A percentile compares a stretch with the other conserved stretches of the same genome.
These are phyloP conservation scores for Fusarium algeriense DNA, from an alignment of 2,329 filamentous ascomycete genomes.

Conservation along the genomic window DNA sequence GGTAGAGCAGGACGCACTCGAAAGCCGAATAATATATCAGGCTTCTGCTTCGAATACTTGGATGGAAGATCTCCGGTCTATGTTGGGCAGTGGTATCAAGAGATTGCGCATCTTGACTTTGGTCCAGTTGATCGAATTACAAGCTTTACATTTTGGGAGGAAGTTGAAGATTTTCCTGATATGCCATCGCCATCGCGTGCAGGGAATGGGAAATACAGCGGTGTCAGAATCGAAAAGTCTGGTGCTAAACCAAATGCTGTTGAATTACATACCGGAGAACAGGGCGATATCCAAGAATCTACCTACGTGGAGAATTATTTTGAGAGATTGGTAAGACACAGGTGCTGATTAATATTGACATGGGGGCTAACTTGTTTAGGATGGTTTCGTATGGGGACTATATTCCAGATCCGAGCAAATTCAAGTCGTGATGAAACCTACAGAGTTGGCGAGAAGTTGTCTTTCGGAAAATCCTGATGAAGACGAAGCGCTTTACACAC, in stretches of 20 bases:
- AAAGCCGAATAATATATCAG: not conserved
- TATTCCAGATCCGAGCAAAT: not conserved
- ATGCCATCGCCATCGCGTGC: accelerated
- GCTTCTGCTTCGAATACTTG: slow-evolving; percentile 19
- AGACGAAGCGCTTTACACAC: accelerated
- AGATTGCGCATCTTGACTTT: not conserved
- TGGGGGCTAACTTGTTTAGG: not conserved
- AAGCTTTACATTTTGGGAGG: slow-evolving; percentile 1
- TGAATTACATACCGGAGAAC: not conserved
- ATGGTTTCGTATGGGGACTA: not conserved
- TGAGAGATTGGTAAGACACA: slow-evolving; percentile 1
- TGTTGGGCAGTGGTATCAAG: slow-evolving; percentile 13
- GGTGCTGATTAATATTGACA: not conserved
- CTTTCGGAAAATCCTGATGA: accelerated
- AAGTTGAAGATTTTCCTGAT: not conserved
- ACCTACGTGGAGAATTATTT: not conserved
- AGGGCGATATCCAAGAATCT: not conserved
- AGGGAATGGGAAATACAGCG: not conserved
- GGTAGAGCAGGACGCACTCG: not conserved
- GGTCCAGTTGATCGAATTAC: not conserved
- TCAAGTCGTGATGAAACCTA: not conserved
- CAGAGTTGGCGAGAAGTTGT: not conserved
- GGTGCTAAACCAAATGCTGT: not conserved
- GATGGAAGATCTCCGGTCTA: not conserved
- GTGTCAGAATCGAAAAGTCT: slow-evolving; percentile 1